A percentile compares a stretch with the other conserved stretches of the same genome.
Conservation (phyloP, 805 yeast species). For the Yarrowia sp. region DNA sequence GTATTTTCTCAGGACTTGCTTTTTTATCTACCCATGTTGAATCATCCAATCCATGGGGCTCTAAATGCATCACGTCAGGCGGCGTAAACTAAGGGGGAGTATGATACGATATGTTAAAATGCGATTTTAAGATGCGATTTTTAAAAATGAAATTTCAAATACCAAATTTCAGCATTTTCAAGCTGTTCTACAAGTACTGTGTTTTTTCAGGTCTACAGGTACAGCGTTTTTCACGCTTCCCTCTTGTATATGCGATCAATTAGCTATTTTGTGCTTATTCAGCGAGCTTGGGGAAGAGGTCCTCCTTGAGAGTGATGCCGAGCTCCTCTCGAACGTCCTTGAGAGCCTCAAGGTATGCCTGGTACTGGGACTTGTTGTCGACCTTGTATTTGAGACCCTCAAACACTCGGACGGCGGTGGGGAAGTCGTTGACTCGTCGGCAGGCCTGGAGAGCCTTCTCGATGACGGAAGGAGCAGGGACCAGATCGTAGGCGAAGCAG, state of each 20-base stretch:
- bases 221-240: background rate
- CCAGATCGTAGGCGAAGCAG: conserved; percentile 97
- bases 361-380: conserved; percentile 89
- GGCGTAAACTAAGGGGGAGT: too few relatives aligned
- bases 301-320: conserved; percentile 91
- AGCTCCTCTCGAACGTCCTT: conserved; percentile 87
- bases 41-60: too few relatives aligned
- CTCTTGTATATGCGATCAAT: conserved; percentile 27
- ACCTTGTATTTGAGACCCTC: conserved; percentile 95
- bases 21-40: too few relatives aligned
- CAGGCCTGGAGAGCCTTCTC: conserved; percentile 96
- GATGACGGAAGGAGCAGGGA: conserved; percentile 94
- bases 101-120: too few relatives aligned
- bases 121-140: too few relatives aligned
- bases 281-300: conserved; percentile 50
- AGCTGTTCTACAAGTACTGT: too few relatives aligned
- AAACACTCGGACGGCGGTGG: conserved; percentile 97
- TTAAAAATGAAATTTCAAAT: too few relatives aligned
- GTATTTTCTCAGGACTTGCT: too few relatives aligned
- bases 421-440: conserved; percentile 98
- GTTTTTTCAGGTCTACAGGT: too few relatives aligned
- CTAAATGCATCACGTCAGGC: too few relatives aligned
- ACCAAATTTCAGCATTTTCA: too few relatives aligned
- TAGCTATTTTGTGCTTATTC: conserved; percentile 22
- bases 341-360: conserved; percentile 92